Conservation (phyloP, 2,329 filamentous ascomycete species). For the Penicillium sp. region DNA sequence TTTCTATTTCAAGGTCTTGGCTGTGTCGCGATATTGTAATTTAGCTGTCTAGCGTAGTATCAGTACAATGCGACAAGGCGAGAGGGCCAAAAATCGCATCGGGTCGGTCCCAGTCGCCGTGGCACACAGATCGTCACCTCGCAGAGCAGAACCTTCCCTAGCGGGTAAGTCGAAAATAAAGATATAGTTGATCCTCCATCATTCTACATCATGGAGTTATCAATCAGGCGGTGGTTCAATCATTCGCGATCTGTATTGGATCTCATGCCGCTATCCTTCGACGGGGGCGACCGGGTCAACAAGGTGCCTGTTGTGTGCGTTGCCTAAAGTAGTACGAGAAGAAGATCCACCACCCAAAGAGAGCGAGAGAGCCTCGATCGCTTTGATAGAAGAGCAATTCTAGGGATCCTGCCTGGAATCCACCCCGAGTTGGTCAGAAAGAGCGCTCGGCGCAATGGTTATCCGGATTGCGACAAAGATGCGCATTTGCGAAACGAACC, state of each 20-base stretch:
- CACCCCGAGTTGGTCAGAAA: constrained; percentile 18
- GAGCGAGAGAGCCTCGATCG: not conserved
- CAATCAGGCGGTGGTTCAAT: not conserved
- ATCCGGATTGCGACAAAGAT: constrained; percentile 31
- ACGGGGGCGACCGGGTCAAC: constrained; percentile 15
- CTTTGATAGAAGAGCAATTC: not conserved
- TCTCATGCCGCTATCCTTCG: constrained; percentile 3
- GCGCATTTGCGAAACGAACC: constrained; percentile 29
- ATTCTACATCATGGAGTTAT: not conserved
- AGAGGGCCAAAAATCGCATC: constrained; percentile 12
- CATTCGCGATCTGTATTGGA: not conserved
- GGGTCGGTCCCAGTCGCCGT: not conserved
- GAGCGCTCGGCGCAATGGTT: constrained; percentile 31
- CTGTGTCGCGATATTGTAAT: constrained; percentile 21
- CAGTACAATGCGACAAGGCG: constrained; percentile 28
- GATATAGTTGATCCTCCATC: not conserved
- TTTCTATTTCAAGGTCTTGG: constrained; percentile 5
- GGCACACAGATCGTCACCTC: not conserved
- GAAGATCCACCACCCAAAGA: not conserved
- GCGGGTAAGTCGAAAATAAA: not conserved
- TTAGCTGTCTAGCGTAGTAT: constrained; percentile 1
- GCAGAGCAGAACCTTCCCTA: not conserved
- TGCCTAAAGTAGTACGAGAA: not conserved
- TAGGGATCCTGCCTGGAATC: not conserved
- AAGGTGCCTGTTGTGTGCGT: constrained; percentile 14